phyloP scores from a whole-genome alignment of 164 flowering plant genomes.

The Piper longum region DNA sequence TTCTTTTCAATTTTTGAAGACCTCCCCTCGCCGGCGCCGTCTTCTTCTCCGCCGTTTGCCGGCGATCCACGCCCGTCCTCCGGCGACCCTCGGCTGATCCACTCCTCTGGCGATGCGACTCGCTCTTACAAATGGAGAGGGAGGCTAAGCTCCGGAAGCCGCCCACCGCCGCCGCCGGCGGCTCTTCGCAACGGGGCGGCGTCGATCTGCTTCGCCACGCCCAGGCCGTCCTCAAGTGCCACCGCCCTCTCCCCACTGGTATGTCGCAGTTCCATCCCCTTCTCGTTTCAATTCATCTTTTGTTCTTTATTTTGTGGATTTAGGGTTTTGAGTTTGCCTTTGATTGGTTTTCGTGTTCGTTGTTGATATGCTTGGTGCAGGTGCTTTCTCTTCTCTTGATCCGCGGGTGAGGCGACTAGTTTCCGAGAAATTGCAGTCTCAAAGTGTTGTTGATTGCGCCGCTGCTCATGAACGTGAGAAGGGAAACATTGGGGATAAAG shows the following conservation, averaged over 20 bases:
- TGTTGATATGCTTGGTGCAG: constrained; percentile 16
- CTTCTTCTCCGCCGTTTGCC: no score
- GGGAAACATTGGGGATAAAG: neutral
- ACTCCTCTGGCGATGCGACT: neutral
- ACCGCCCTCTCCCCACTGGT: constrained; percentile 34
- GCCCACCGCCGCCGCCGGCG: constrained; percentile 17
- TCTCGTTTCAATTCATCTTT: neutral
- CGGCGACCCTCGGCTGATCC: neutral
- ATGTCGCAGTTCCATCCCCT: neutral
- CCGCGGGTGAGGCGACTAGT: constrained; percentile 46
- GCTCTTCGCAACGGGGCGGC: constrained; percentile 4
- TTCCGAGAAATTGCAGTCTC: constrained; percentile 31
- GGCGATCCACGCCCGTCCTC: no score
- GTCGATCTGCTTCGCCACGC: constrained; percentile 50
- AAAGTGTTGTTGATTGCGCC: neutral
- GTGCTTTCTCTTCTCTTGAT: constrained; percentile 30
- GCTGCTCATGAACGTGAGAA: neutral
- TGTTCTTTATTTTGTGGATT: neutral
- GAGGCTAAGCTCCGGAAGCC: constrained; percentile 48
- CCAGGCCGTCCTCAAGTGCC: constrained; percentile 86
- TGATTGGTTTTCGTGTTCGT: neutral
- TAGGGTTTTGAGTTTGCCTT: neutral
- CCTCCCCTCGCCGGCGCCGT: no score
- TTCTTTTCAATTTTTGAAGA: no score
- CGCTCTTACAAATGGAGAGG: neutral